Evolutionary conservation across 805 yeast species (phyloP).

Genomic region (Metschnikowia cubensis): DNA sequence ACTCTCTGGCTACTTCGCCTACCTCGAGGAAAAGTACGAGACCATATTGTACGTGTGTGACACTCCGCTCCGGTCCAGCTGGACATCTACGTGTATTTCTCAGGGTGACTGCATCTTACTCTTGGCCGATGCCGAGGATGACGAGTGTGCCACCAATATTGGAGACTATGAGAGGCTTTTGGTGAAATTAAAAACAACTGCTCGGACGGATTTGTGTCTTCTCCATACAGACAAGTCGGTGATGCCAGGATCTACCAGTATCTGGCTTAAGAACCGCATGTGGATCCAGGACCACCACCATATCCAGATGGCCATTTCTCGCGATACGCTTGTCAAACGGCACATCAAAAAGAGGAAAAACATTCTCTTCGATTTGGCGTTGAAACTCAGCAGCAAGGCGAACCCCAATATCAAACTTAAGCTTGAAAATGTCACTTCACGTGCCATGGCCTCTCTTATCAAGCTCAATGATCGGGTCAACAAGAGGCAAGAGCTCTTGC

Average conservation of each 20-base stretch:
- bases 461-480: conserved; percentile 23
- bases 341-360: conserved; percentile 18
- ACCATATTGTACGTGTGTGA: conserved; percentile 90
- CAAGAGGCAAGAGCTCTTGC: conserved; percentile 15
- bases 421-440: conserved; percentile 31
- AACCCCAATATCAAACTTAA: conserved; percentile 31
- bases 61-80: conserved; percentile 71
- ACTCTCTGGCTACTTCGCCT: conserved; percentile 85
- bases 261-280: conserved; percentile 78
- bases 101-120: conserved; percentile 94
- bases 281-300: conserved; percentile 97
- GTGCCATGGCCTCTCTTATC: conserved; percentile 25
- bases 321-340: conserved; percentile 18
- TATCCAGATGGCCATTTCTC: conserved; percentile 57
- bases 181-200: conserved; percentile 72
- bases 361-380: conserved; percentile 34
- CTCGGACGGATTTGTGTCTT: conserved; percentile 81
- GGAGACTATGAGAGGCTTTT: conserved; percentile 85
- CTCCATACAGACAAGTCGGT: conserved; percentile 82
- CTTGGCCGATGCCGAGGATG: conserved; percentile 76
- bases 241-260: conserved; percentile 76
- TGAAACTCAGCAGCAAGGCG: conserved; percentile 28
- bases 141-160: conserved; percentile 52
- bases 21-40: conserved; percentile 82
- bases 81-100: conserved; percentile 90